phyloP scores from a whole-genome alignment of 176 grass and related monocot species.

The Ensete glaucum region DNA sequence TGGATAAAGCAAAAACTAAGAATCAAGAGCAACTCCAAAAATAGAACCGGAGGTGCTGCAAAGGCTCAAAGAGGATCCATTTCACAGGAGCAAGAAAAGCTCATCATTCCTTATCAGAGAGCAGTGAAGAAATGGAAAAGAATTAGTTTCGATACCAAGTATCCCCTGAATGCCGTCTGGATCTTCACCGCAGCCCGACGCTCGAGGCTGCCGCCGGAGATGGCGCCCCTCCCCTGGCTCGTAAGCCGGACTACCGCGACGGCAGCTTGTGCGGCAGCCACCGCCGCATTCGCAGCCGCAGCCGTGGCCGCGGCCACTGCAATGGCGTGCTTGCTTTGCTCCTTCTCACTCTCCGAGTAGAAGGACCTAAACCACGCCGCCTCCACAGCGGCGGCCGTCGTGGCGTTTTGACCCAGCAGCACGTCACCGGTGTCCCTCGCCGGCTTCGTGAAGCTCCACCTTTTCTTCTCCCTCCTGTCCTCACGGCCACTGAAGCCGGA shows the following conservation, averaged over 20 bases:
- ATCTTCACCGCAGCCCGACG: constrained; percentile 52
- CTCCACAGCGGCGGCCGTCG: constrained; percentile 41
- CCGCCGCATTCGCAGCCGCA: constrained; percentile 55
- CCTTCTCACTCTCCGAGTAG: constrained; percentile 52
- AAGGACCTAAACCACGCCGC: constrained; percentile 60
- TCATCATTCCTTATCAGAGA: not conserved
- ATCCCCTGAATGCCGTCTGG: constrained; percentile 78
- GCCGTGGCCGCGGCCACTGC: constrained; percentile 74
- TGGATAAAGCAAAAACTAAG: not conserved
- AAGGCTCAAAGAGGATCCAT: not conserved
- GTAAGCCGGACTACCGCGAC: constrained; percentile 80
- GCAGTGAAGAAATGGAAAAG: not conserved
- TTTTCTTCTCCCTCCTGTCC: constrained; percentile 48
- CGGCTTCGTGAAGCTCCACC: constrained; percentile 73
- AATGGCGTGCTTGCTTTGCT: constrained; percentile 95
- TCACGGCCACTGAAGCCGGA: not conserved
- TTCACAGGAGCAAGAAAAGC: constrained; percentile 1
- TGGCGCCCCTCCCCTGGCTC: constrained; percentile 25
- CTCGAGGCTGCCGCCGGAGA: not conserved
- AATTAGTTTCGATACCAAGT: constrained; percentile 35
- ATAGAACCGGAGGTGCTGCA: too few species aligned
- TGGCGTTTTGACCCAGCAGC: not conserved
- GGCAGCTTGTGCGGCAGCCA: constrained; percentile 70
- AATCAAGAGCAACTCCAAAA: not conserved
- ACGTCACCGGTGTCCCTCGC: constrained; percentile 27